Evolutionary conservation across 2,329 filamentous ascomycete genomes (phyloP).

Genomic region (Pseudogymnoascus sp.): DNA sequence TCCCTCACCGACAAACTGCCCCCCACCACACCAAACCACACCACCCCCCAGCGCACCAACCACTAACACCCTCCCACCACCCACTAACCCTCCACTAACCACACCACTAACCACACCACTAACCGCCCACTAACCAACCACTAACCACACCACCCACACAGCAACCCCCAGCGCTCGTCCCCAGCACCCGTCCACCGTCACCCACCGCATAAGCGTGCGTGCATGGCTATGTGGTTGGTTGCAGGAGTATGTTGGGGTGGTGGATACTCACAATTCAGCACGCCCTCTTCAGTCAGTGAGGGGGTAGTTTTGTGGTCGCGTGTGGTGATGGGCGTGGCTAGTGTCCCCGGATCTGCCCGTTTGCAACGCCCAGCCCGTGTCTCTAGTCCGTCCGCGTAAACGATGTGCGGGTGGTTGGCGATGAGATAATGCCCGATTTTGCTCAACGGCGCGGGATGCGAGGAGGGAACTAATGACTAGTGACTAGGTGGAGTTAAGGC

Average conservation of each 20-base stretch:
- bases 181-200: too few species aligned
- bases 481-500: neutral
- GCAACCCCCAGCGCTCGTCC: too few species aligned
- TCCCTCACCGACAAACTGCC: neutral
- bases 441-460: too few species aligned
- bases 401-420: neutral
- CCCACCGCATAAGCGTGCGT: too few species aligned
- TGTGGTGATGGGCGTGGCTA: too few species aligned
- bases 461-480: neutral
- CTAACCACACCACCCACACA: too few species aligned
- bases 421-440: neutral
- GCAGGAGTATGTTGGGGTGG: too few species aligned
- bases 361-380: neutral
- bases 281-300: too few species aligned
- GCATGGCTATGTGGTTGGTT: too few species aligned
- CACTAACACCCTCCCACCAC: neutral
- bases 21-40: neutral
- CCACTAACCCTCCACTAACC: neutral
- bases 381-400: neutral
- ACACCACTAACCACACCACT: neutral
- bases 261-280: too few species aligned
- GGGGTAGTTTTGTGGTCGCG: too few species aligned
- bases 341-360: neutral
- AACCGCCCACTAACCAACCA: neutral
- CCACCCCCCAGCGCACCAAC: neutral